Percentiles rank a stretch among this genome's conserved stretches.
phyloP scores from a whole-genome alignment of 257 asterid species.

The Capsicum baccatum region DNA sequence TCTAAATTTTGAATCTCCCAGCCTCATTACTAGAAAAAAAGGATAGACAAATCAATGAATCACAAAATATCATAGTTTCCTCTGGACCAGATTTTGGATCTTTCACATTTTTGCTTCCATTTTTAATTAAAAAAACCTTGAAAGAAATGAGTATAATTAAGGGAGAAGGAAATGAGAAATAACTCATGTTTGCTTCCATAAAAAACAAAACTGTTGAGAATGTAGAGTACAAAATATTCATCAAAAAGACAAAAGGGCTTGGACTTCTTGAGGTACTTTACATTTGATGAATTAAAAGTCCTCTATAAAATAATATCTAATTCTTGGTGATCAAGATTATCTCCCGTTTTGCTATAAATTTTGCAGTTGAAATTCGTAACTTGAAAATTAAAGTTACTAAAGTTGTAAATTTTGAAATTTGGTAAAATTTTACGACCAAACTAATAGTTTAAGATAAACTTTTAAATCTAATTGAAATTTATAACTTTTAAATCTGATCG shows the following conservation, averaged over 20 bases:
- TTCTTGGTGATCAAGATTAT: neutral
- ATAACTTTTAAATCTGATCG: no score
- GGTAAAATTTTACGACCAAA: no score
- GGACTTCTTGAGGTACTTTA: neutral
- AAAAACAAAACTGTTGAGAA: neutral
- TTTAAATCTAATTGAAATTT: no score
- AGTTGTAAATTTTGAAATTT: no score
- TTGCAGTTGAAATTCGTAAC: no score
- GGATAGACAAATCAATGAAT: no score
- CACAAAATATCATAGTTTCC: neutral
- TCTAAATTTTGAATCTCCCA: no score
- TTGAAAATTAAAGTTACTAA: no score
- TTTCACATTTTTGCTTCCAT: neutral
- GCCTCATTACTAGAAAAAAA: no score
- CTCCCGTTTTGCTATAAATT: no score
- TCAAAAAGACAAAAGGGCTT: neutral
- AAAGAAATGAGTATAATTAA: neutral
- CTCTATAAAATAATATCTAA: neutral
- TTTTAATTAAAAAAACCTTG: neutral
- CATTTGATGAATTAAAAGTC: neutral
- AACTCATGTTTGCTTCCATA: neutral
- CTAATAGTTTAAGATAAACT: no score
- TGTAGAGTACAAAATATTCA: neutral
- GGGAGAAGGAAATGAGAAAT: neutral
- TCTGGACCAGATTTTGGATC: neutral